These are phyloP conservation scores for Thielaviopsis ethacetica DNA, from an alignment of 2,329 filamentous ascomycete genomes.

Conservation along the genomic window DNA sequence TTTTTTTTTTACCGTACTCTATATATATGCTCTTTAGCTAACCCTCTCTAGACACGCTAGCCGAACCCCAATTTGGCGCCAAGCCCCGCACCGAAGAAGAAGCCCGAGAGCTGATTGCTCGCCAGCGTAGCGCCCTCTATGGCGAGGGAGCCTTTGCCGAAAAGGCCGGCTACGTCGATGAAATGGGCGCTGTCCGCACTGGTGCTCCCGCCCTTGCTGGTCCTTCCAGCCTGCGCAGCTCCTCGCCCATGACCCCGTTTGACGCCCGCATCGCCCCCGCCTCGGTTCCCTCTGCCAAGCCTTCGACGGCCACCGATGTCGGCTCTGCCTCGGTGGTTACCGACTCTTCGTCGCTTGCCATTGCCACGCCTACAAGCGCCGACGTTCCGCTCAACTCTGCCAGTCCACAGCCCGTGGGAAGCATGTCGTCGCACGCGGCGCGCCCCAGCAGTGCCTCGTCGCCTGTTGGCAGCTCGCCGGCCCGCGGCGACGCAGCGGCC, in stretches of 20 bases:
- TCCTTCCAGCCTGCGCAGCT: slow-evolving; percentile 50
- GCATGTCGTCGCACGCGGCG: slow-evolving; percentile 44
- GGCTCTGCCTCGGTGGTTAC: slow-evolving; percentile 23
- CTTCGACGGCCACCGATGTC: slow-evolving; percentile 11
- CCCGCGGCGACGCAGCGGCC: slow-evolving; percentile 44
- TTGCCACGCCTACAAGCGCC: slow-evolving; percentile 3
- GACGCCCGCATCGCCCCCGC: slow-evolving; percentile 26
- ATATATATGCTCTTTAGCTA: not conserved
- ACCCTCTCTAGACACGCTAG: slow-evolving; percentile 29
- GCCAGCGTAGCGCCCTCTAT: slow-evolving; percentile 88
- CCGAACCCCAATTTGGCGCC: slow-evolving; percentile 25
- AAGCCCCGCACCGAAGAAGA: slow-evolving; percentile 94
- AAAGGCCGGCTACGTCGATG: slow-evolving; percentile 49
- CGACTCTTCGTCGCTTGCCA: slow-evolving; percentile 20
- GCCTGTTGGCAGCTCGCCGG: slow-evolving; percentile 65
- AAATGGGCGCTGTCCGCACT: slow-evolving; percentile 44
- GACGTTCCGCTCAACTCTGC: slow-evolving; percentile 32
- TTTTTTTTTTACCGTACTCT: not conserved
- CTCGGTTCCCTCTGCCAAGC: slow-evolving; percentile 17
- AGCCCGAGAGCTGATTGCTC: slow-evolving; percentile 85
- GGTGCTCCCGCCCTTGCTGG: slow-evolving; percentile 51
- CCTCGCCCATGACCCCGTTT: slow-evolving; percentile 62
- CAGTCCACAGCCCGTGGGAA: slow-evolving; percentile 58
- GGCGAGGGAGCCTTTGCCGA: slow-evolving; percentile 59
- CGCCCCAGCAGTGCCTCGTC: slow-evolving; percentile 55